These are phyloP conservation scores for Trichosporon sp. DNA, from an alignment of 1,284 basidiomycete genomes.

Conservation along the genomic window DNA sequence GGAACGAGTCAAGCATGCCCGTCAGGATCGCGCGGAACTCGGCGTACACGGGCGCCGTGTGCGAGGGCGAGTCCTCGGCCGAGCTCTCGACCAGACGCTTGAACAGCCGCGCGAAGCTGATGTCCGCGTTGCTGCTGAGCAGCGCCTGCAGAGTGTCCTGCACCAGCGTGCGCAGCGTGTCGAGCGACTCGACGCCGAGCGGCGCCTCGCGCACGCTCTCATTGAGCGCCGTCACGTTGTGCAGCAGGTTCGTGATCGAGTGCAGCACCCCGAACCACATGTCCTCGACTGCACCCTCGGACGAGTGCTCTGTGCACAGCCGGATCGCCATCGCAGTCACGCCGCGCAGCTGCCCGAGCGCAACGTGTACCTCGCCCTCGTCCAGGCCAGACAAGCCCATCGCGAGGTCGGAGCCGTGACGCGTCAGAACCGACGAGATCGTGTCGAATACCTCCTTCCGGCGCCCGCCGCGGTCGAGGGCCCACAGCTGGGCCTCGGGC, in stretches of 20 bases:
- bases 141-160: slow-evolving; percentile 80
- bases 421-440: slow-evolving; percentile 60
- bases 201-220: neutral
- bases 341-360: slow-evolving; percentile 41
- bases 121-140: slow-evolving; percentile 72
- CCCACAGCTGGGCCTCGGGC: slow-evolving; percentile 80
- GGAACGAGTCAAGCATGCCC: slow-evolving; percentile 91
- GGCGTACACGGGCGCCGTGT: slow-evolving; percentile 60
- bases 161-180: slow-evolving; percentile 65
- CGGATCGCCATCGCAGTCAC: slow-evolving; percentile 54
- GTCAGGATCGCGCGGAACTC: slow-evolving; percentile 87
- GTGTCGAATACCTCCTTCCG: slow-evolving; percentile 64
- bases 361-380: slow-evolving; percentile 44
- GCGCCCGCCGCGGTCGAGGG: slow-evolving; percentile 62
- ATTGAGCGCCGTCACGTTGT: slow-evolving; percentile 56
- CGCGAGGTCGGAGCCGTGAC: slow-evolving; percentile 57
- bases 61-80: slow-evolving; percentile 9
- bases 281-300: slow-evolving; percentile 62
- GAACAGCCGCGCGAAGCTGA: slow-evolving; percentile 89
- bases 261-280: slow-evolving; percentile 84
- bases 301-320: slow-evolving; percentile 66
- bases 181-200: slow-evolving; percentile 42
- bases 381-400: slow-evolving; percentile 49
- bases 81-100: slow-evolving; percentile 70
- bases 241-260: slow-evolving; percentile 73